Evolutionary conservation across 2,329 filamentous ascomycete genomes (phyloP).

Genomic region (Alternaria brassicicola): DNA sequence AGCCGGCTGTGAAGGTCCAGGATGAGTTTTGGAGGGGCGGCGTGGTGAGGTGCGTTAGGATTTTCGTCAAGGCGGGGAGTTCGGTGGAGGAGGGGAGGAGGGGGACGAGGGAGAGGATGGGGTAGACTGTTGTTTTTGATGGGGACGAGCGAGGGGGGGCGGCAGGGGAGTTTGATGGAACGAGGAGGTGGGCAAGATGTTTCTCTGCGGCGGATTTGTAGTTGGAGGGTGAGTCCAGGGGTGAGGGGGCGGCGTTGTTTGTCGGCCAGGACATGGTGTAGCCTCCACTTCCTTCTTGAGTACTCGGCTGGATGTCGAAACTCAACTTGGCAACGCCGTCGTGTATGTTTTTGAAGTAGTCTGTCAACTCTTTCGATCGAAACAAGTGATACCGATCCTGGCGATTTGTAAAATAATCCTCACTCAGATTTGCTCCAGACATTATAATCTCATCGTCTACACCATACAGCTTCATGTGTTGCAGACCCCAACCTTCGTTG

Average conservation of each 20-base stretch:
- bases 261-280: constrained; percentile 74
- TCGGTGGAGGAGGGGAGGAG: constrained; percentile 89
- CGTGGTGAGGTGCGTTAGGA: constrained; percentile 73
- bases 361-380: constrained; percentile 75
- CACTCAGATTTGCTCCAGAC: constrained; percentile 84
- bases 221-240: constrained; percentile 69
- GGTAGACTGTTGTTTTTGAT: constrained; percentile 69
- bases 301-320: constrained; percentile 73
- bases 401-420: constrained; percentile 94
- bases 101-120: constrained; percentile 86
- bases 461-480: constrained; percentile 99
- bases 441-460: constrained; percentile 95
- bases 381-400: constrained; percentile 96
- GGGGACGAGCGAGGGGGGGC: constrained; percentile 34
- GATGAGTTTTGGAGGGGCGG: constrained; percentile 70
- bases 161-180: constrained; percentile 52
- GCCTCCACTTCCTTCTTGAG: constrained; percentile 54
- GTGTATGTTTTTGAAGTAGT: constrained; percentile 83
- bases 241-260: constrained; percentile 75
- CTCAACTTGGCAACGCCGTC: constrained; percentile 78
- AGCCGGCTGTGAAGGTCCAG: constrained; percentile 97
- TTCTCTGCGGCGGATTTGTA: constrained; percentile 74
- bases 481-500: constrained; percentile 97
- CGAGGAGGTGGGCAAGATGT: constrained; percentile 70
- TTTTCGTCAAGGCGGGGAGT: constrained; percentile 76